Percentiles rank a stretch among this genome's conserved stretches.
Evolutionary conservation across 75 land plant species (phyloP).

Genomic region (Chamaecyparis obtusa): DNA sequence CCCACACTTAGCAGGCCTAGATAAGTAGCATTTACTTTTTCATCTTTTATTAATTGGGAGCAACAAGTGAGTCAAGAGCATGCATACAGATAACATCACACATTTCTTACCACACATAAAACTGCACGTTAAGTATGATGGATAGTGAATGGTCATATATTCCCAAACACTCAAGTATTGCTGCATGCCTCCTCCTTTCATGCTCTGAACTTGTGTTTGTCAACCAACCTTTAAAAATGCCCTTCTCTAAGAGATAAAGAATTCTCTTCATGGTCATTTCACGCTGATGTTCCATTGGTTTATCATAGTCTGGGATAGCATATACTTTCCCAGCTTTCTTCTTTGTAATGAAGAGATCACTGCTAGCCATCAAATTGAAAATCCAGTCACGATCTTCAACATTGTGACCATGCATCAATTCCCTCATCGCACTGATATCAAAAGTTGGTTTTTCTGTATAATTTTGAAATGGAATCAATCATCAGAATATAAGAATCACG

Average conservation of each 20-base stretch:
- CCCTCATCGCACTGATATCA: slow-evolving; percentile 42
- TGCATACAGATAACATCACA: not conserved
- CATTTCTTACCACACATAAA: slow-evolving; percentile 61
- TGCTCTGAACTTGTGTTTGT: slow-evolving; percentile 32
- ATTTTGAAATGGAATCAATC: not conserved
- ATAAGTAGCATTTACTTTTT: not conserved
- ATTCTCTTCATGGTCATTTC: slow-evolving; percentile 78
- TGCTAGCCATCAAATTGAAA: slow-evolving; percentile 59
- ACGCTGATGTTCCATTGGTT: slow-evolving; percentile 85
- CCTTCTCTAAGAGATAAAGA: slow-evolving; percentile 39
- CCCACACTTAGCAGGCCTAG: not conserved
- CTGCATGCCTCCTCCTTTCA: slow-evolving; percentile 47
- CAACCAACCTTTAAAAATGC: slow-evolving; percentile 75
- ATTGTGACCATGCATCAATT: slow-evolving; percentile 76
- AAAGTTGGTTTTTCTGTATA: slow-evolving; percentile 32
- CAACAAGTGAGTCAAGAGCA: not conserved
- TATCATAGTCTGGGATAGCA: slow-evolving; percentile 66
- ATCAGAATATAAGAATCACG: not conserved
- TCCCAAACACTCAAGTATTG: slow-evolving; percentile 44
- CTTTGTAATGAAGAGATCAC: slow-evolving; percentile 52
- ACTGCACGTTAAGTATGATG: slow-evolving; percentile 75
- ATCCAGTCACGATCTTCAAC: slow-evolving; percentile 57
- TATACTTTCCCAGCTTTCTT: slow-evolving; percentile 36
- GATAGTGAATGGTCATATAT: slow-evolving; percentile 78
- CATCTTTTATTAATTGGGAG: not conserved